A percentile compares a stretch with the other conserved stretches of the same genome.
Conservation (phyloP, 1,284 basidiomycete genomes). For the Cerioporus squamosus region DNA sequence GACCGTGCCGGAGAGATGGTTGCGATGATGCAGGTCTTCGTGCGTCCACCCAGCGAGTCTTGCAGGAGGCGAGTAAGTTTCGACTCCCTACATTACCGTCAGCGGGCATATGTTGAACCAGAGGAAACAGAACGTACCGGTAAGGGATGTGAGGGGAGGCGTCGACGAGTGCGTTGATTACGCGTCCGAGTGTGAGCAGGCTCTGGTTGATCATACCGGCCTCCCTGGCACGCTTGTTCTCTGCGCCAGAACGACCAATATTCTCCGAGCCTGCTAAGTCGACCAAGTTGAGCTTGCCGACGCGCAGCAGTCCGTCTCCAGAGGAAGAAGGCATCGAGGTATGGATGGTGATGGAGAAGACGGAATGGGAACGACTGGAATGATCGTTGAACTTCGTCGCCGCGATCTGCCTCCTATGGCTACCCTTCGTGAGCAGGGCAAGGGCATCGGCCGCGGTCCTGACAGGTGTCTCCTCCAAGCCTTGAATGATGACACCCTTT, state of each 20-base stretch:
- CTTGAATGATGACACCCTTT: slow-evolving; percentile 91
- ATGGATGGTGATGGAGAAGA: slow-evolving; percentile 97
- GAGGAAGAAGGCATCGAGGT: slow-evolving; percentile 81
- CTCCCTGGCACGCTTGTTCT: slow-evolving; percentile 93
- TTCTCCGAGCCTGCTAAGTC: slow-evolving; percentile 98
- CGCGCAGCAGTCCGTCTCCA: slow-evolving; percentile 89
- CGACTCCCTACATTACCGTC: slow-evolving; percentile 60
- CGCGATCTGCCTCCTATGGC: slow-evolving; percentile 90
- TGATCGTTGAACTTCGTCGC: slow-evolving; percentile 99
- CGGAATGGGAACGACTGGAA: slow-evolving; percentile 96
- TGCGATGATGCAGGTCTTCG: slow-evolving; percentile 98
- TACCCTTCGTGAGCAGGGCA: slow-evolving; percentile 86
- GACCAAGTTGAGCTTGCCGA: slow-evolving; percentile 97
- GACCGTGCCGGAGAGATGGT: slow-evolving; percentile 91
- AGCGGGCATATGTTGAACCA: slow-evolving; percentile 1
- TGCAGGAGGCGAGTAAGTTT: slow-evolving; percentile 97
- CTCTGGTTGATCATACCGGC: slow-evolving; percentile 99
- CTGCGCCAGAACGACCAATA: slow-evolving; percentile 94
- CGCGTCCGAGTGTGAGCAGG: slow-evolving; percentile 92
- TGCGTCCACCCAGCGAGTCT: slow-evolving; percentile 98
- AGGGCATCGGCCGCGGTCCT: slow-evolving; percentile 87
- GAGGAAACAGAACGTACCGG: slow-evolving; percentile 54
- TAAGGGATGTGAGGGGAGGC: slow-evolving; percentile 93
- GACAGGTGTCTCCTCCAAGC: slow-evolving; percentile 90
- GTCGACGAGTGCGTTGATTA: slow-evolving; percentile 97